These are phyloP conservation scores for Ophiostoma tasmaniense DNA, from an alignment of 2,329 filamentous ascomycete species.

Conservation along the genomic window DNA sequence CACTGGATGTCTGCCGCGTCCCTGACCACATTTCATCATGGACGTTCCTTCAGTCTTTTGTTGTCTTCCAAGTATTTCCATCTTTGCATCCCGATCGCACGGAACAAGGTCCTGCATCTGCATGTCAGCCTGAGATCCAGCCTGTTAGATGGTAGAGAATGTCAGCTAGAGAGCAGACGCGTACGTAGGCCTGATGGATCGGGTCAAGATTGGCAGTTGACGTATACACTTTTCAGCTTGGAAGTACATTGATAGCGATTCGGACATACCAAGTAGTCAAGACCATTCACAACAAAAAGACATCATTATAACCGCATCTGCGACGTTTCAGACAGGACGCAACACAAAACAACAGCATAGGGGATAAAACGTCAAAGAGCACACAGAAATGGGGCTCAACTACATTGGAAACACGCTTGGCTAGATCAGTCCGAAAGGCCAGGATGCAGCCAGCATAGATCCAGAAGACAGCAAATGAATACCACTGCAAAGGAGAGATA, in stretches of 20 bases:
- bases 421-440: neutral
- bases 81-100: neutral
- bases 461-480: neutral
- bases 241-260: too few relatives aligned
- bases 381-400: neutral
- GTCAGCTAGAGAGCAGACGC: too few relatives aligned
- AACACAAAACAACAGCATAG: neutral
- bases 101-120: neutral
- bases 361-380: constrained; percentile 3
- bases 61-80: neutral
- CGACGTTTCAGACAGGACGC: constrained; percentile 3
- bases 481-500: neutral
- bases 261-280: neutral
- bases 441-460: neutral
- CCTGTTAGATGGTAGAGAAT: neutral
- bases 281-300: neutral
- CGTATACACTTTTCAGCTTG: neutral
- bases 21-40: neutral
- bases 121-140: neutral
- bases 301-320: neutral
- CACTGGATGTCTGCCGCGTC: neutral
- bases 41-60: too few relatives aligned
- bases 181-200: neutral
- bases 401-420: neutral
- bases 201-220: neutral